A percentile compares a stretch with the other conserved stretches of the same genome.
Conservation (phyloP, 345 rosid genomes). For the Sisymbrium irio region DNA sequence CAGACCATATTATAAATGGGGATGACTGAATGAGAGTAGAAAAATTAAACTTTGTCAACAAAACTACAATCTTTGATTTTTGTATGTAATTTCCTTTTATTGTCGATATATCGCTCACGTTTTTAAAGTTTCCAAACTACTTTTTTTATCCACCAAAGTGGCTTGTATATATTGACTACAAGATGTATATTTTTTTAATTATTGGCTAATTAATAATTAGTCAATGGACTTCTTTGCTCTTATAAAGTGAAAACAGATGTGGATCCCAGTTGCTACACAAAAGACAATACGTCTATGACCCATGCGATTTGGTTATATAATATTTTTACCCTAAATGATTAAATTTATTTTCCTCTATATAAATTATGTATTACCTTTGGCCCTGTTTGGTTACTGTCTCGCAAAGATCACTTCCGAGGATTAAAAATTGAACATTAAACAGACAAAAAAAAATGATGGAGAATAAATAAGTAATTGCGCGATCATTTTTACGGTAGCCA, state of each 20-base stretch:
- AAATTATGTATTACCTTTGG: not conserved
- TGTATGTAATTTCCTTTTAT: not conserved
- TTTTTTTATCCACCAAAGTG: not conserved
- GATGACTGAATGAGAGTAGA: not conserved
- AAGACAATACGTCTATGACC: conserved; percentile 22
- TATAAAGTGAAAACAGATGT: conserved; percentile 19
- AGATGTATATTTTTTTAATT: not conserved
- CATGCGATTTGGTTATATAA: conserved; percentile 15
- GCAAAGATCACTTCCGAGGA: too few species aligned
- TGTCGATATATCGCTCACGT: not conserved
- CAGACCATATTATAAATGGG: not conserved
- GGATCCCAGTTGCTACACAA: conserved; percentile 28
- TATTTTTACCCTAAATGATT: not conserved
- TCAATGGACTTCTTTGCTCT: not conserved
- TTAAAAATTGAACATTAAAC: too few species aligned
- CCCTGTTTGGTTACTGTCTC: too few species aligned
- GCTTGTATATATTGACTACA: not conserved
- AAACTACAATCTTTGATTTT: not conserved
- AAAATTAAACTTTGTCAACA: not conserved
- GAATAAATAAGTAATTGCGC: too few species aligned
- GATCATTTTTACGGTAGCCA: too few species aligned
- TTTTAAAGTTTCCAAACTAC: not conserved
- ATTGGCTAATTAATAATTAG: conserved; percentile 2
- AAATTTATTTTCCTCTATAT: not conserved
- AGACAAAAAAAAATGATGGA: too few species aligned